phyloP scores from a whole-genome alignment of 345 rosid genomes.

The Dimocarpus longan region DNA sequence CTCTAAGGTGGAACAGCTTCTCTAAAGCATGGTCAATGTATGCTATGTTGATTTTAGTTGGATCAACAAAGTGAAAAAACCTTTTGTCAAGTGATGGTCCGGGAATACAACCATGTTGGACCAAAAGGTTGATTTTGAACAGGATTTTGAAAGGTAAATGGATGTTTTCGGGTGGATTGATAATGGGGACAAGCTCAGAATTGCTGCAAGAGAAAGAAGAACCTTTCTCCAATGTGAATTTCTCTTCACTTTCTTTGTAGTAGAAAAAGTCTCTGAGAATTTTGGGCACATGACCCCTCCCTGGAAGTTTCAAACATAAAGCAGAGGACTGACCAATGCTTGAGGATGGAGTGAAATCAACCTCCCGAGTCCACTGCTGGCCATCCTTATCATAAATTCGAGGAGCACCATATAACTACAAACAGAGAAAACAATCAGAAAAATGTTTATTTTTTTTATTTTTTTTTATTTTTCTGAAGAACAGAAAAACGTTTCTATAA shows the following conservation, averaged over 20 bases:
- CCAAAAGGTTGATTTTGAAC: conserved; percentile 45
- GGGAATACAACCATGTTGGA: conserved; percentile 48
- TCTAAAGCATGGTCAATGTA: conserved; percentile 42
- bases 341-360: conserved; percentile 43
- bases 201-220: conserved; percentile 34
- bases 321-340: conserved; percentile 48
- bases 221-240: conserved; percentile 31
- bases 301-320: conserved; percentile 42
- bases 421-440: not conserved
- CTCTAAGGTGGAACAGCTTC: conserved; percentile 41
- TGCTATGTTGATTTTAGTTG: conserved; percentile 12
- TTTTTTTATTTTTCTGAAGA: too few species aligned
- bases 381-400: conserved; percentile 29
- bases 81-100: conserved; percentile 39
- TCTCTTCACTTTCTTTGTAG: conserved; percentile 32
- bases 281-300: conserved; percentile 25
- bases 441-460: not conserved
- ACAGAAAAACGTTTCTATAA: not conserved
- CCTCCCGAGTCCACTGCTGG: conserved; percentile 40
- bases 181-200: conserved; percentile 42
- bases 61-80: conserved; percentile 43
- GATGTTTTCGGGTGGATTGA: conserved; percentile 34
- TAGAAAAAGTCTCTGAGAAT: conserved; percentile 32
- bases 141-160: conserved; percentile 38
- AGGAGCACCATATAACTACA: conserved; percentile 48